These are phyloP conservation scores for Trichoderma sp. DNA, from an alignment of 2,329 filamentous ascomycete species.

Conservation along the genomic window DNA sequence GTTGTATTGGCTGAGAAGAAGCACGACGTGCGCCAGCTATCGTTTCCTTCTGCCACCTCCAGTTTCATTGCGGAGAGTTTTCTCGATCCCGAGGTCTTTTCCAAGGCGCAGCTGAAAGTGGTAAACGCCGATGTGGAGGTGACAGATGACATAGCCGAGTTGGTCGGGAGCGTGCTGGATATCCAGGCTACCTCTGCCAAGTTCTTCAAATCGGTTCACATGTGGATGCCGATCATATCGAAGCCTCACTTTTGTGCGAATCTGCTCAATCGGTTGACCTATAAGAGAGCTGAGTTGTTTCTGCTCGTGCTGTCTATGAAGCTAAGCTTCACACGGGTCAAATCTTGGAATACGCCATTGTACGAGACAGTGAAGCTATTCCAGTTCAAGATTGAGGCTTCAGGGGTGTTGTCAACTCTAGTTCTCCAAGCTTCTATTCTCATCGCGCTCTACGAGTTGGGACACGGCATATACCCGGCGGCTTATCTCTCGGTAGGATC, in stretches of 20 bases:
- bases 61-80: slow-evolving; percentile 17
- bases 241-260: not conserved
- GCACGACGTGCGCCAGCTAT: not conserved
- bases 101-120: slow-evolving; percentile 9
- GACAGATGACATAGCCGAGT: not conserved
- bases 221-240: slow-evolving; percentile 17
- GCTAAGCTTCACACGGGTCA: not conserved
- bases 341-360: not conserved
- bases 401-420: not conserved
- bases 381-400: slow-evolving; percentile 9
- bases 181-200: not conserved
- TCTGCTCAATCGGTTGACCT: slow-evolving; percentile 2
- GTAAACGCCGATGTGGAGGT: slow-evolving; percentile 5
- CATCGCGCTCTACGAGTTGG: slow-evolving; percentile 13
- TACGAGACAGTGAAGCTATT: slow-evolving; percentile 9
- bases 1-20: not conserved
- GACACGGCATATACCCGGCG: slow-evolving; percentile 10
- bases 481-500: slow-evolving; percentile 5
- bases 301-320: slow-evolving; percentile 17
- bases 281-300: slow-evolving; percentile 6
- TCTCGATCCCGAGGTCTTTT: slow-evolving; percentile 18
- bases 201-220: slow-evolving; percentile 14
- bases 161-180: slow-evolving; percentile 13
- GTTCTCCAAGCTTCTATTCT: slow-evolving; percentile 16
- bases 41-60: not conserved